These are phyloP conservation scores for Schwanniomyces yamadae DNA, from an alignment of 805 yeast species.

Conservation along the genomic window DNA sequence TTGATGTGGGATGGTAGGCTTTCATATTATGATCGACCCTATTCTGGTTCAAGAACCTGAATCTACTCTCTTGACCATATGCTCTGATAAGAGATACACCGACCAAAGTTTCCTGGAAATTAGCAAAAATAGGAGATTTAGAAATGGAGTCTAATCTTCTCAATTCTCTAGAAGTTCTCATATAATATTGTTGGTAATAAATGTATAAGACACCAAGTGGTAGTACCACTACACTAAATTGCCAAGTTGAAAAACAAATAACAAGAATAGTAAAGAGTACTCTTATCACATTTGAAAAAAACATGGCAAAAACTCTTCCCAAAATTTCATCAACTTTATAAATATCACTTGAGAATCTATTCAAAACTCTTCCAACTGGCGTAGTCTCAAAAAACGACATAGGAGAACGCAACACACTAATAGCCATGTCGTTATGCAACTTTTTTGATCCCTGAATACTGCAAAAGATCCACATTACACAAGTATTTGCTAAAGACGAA, in stretches of 20 bases:
- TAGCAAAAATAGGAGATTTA: slow-evolving; percentile 78
- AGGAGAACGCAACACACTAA: slow-evolving; percentile 75
- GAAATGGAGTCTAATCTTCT: slow-evolving; percentile 81
- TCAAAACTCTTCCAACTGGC: slow-evolving; percentile 88
- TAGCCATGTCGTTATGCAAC: slow-evolving; percentile 75
- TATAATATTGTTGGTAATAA: slow-evolving; percentile 73
- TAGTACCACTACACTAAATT: slow-evolving; percentile 64
- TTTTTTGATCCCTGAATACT: slow-evolving; percentile 78
- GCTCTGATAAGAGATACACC: slow-evolving; percentile 79
- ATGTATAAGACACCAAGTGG: slow-evolving; percentile 69
- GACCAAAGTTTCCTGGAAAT: slow-evolving; percentile 76
- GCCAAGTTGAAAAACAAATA: slow-evolving; percentile 86
- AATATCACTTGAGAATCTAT: slow-evolving; percentile 88
- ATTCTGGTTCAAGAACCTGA: slow-evolving; percentile 59
- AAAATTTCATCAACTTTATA: slow-evolving; percentile 81
- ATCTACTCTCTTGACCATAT: slow-evolving; percentile 63
- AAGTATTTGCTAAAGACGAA: slow-evolving; percentile 60
- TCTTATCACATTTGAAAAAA: slow-evolving; percentile 57
- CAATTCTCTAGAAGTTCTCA: slow-evolving; percentile 76
- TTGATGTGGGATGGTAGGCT: slow-evolving; percentile 88
- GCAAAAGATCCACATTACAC: slow-evolving; percentile 75
- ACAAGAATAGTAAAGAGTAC: slow-evolving; percentile 77
- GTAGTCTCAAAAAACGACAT: slow-evolving; percentile 96
- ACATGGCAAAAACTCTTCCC: slow-evolving; percentile 69
- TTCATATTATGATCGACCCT: slow-evolving; percentile 84